Base-by-base conservation (phyloP, 1,284 basidiomycete genomes). In the Ustilago sp. region DNA sequence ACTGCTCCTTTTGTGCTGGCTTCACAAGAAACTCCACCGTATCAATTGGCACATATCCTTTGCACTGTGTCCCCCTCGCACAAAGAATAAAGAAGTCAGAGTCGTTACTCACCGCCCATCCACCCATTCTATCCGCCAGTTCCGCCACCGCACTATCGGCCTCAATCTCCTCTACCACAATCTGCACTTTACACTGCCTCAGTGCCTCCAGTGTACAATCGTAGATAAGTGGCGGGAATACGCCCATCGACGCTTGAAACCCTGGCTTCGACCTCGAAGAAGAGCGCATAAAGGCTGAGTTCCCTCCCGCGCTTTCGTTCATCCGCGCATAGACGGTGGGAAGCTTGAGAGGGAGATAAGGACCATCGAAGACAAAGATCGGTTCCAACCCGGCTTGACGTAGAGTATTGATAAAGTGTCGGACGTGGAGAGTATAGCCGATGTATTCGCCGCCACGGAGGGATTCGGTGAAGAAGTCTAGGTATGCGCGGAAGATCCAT, bases 11-110 rank as follows among this genome's bases (percentile, higher is more conserved):
- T 17, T 35, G 12, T 5, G 60, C 19, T 15, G 74, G 62, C 45
- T 61, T 62, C 17, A 77, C 68, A 12, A 82, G 54, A 34, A 76
- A 82, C 23, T 76, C 68, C 31, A 82, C 43, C 13, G 77, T 57
- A 38, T 82, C 75, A 59, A 83, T 45, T 2, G 80, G 80, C 0
- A 82, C 76, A 43, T 83, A 83, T 3, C 80, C 78, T 28, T 64
- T 63, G 23, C 72, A 74, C n/a, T 65, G 60, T 3, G 62, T 48
- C 0, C 79, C 81, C 43, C 79, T 58, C 9, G 82, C 63, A 47
- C 80, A 83, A 31, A 83, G 73, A 19, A 82, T 67, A 63, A 83
- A 83, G 39, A 76, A 83, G 68, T 83, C 82, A 2, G 74, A 78
- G 57, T 83, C 82, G 32, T 77, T 63, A 50, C 77, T 80, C 35